Conservation (phyloP, 2,329 filamentous ascomycete species). For the Fusarium cicatricum region DNA sequence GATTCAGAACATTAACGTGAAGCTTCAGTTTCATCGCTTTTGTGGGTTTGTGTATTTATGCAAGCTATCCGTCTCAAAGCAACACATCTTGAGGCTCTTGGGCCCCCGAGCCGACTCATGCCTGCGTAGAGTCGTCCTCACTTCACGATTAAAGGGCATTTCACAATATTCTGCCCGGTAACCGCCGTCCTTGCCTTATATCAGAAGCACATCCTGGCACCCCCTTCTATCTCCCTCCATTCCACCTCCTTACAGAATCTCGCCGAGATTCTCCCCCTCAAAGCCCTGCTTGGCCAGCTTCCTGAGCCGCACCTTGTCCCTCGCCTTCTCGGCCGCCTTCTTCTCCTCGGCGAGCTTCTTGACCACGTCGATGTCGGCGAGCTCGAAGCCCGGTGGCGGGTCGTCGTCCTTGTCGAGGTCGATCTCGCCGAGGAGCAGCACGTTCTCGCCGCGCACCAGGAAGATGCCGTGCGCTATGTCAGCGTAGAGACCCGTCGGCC, state of each 20-base stretch:
- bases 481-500: conserved; percentile 69
- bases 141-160: conserved; percentile 54
- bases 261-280: conserved; percentile 83
- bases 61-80: conserved; percentile 24
- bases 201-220: too few species aligned
- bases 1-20: too few species aligned
- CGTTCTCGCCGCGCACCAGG: conserved; percentile 94
- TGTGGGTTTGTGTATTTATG: conserved; percentile 28
- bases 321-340: conserved; percentile 72
- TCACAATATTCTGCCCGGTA: conserved; percentile 70
- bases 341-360: conserved; percentile 77
- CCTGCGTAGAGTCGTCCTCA: conserved; percentile 6
- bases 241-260: conserved; percentile 64
- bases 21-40: background rate
- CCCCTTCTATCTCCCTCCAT: background rate
- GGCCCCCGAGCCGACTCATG: conserved; percentile 8
- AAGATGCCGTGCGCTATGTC: conserved; percentile 89
- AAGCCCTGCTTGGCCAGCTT: conserved; percentile 83
- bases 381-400: conserved; percentile 74
- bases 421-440: conserved; percentile 94
- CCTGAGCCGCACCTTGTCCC: conserved; percentile 75
- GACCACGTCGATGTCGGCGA: conserved; percentile 73
- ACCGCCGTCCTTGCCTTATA: conserved; percentile 33
- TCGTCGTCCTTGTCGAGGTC: conserved; percentile 97
- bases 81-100: conserved; percentile 20